Base-by-base conservation (phyloP, 495 filamentous ascomycete genomes). In the Hypoxylon cercidicola region DNA sequence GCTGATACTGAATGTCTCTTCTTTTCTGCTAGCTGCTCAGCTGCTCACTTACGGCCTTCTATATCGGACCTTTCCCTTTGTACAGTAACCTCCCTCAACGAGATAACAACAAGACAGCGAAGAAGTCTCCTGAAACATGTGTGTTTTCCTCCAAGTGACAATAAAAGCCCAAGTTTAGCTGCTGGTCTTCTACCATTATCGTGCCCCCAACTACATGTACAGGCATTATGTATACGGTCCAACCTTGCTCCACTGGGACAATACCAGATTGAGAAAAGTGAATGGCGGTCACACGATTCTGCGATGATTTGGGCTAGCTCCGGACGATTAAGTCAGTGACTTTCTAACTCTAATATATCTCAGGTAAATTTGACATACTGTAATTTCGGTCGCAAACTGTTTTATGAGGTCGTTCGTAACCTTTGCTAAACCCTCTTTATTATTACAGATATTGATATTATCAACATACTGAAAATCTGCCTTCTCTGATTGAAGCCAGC, bases 281-380 rank as follows among this genome's bases (percentile, higher is more conserved):
- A n/a, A 59, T 59, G 20, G 55, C 55, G 15, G 55, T 50, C 13
- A 59, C 23, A 10, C 55, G 55, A 35, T 43, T 51, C 11, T 49
- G 4, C 0, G 55, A 59, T 21, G 45, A 23, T 0, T 45, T 3
- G 4, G 35, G 16, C 55, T 59, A 15, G 2, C 1, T 23, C 11
- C 4, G 20, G 12, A 10, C 7, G 51, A 15, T 47, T 20, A 43
- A 5, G 20, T 50, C 32, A 50, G 46, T 16, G 10, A 19, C 20
- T n/a, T 37, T 23, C 11, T 9, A 35, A 44, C 44, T 13, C 11
- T 23, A 60, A 0, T 30, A 1, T 19, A 40, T 1, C 13, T 18
- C 8, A 51, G 3, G 23, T 18, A n/a, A 13, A 7, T 15, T 40
- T 30, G 19, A 23, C 5, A 8, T 64, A 64, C 62, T 18, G n/a